Evolutionary conservation across 257 asterid species (phyloP).

Genomic region (Solanum chmielewskii): DNA sequence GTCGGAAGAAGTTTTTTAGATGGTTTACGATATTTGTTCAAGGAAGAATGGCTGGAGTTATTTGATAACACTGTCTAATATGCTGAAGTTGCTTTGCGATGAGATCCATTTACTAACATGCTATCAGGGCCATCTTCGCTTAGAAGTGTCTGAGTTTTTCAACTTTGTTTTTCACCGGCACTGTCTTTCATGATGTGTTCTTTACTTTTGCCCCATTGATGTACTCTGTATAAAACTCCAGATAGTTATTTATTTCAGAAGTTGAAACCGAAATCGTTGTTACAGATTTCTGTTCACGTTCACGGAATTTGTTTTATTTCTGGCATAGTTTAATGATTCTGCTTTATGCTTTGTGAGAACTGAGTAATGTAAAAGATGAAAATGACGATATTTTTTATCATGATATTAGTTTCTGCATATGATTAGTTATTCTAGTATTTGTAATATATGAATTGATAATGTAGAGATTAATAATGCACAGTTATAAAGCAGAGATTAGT

Average conservation of each 20-base stretch:
- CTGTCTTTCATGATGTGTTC: background rate
- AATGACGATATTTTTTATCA: background rate
- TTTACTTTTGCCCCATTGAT: background rate
- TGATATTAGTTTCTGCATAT: background rate
- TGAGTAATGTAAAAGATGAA: background rate
- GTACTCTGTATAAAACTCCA: background rate
- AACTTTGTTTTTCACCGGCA: background rate
- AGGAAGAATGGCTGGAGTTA: background rate
- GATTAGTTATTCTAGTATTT: background rate
- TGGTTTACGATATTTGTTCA: background rate
- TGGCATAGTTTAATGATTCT: background rate
- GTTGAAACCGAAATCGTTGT: background rate
- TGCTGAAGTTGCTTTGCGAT: background rate
- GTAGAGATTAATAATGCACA: background rate
- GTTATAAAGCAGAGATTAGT: background rate
- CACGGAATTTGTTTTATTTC: background rate
- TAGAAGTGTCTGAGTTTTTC: background rate
- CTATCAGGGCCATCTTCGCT: background rate
- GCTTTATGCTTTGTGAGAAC: background rate
- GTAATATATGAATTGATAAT: background rate
- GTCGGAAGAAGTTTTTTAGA: background rate
- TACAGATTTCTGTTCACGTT: background rate
- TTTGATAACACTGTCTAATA: background rate
- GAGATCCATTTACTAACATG: background rate
- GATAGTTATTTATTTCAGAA: background rate